Evolutionary conservation across 192 early-diverging fungal species (phyloP).

Genomic region (Entophlyctis helioformis): DNA sequence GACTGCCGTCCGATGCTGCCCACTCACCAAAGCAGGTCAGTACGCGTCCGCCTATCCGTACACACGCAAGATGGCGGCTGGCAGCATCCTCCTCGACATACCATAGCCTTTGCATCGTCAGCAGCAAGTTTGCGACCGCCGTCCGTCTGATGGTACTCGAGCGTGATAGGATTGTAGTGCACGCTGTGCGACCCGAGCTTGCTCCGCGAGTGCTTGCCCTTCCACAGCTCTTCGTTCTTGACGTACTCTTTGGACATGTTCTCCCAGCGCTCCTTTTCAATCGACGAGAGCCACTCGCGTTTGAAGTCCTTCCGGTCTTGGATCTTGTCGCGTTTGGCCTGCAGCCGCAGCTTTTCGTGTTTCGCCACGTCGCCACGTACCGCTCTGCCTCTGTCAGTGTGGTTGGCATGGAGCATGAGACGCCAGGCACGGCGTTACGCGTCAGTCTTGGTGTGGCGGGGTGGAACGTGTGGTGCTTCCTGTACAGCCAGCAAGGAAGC

Average conservation of each 20-base stretch:
- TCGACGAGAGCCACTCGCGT: constrained; percentile 13
- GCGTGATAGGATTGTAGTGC: constrained; percentile 28
- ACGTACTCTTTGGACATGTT: constrained; percentile 11
- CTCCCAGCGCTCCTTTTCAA: constrained; percentile 21
- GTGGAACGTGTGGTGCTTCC: too few species aligned
- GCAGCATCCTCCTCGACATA: not conserved
- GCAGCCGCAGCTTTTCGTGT: constrained; percentile 8
- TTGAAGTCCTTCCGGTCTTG: constrained; percentile 6
- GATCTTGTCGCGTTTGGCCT: constrained; percentile 12
- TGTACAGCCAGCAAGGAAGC: too few species aligned
- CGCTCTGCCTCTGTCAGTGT: constrained; percentile 12
- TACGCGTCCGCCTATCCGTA: too few species aligned
- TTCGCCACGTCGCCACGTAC: constrained; percentile 16
- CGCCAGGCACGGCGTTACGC: too few species aligned
- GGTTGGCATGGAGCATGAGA: too few species aligned
- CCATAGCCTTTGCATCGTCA: constrained; percentile 22
- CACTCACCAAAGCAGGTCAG: too few species aligned
- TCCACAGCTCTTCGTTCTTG: constrained; percentile 5
- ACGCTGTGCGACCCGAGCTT: constrained; percentile 9
- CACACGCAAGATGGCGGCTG: too few species aligned
- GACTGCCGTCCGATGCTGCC: constrained; percentile 11
- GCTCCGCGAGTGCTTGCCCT: constrained; percentile 4
- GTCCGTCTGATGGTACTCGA: constrained; percentile 12
- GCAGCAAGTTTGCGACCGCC: constrained; percentile 14
- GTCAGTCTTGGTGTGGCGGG: too few species aligned